Percentiles rank a stretch among this genome's conserved stretches.
Conservation (phyloP, 176 grass and related monocot species). For the Coix lacrymajobi region DNA sequence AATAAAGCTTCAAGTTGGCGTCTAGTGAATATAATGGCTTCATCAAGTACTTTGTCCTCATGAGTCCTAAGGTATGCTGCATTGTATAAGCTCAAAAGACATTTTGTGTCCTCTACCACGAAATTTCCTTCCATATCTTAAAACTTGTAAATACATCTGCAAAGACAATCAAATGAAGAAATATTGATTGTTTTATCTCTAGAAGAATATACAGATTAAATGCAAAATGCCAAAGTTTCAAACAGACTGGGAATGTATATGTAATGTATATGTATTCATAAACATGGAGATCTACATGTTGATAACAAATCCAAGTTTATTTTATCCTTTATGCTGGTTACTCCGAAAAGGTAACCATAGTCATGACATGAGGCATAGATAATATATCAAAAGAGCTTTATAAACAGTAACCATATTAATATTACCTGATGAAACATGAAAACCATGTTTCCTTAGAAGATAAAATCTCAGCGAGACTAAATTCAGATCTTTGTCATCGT, state of each 20-base stretch:
- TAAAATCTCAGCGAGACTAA: slow-evolving; percentile 35
- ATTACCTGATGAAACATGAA: not conserved
- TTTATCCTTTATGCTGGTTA: too few species aligned
- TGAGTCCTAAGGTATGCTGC: slow-evolving; percentile 30
- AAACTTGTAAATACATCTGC: slow-evolving; percentile 27
- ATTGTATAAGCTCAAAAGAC: slow-evolving; percentile 29
- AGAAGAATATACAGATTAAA: not conserved
- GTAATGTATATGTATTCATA: too few species aligned
- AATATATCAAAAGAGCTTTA: too few species aligned
- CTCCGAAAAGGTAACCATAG: too few species aligned
- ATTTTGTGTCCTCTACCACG: not conserved
- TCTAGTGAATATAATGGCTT: slow-evolving; percentile 34
- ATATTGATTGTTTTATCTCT: not conserved
- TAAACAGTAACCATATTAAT: too few species aligned
- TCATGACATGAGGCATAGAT: too few species aligned
- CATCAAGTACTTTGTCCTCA: slow-evolving; percentile 33
- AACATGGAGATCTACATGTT: too few species aligned
- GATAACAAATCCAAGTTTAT: too few species aligned
- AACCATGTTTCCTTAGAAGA: slow-evolving; percentile 28
- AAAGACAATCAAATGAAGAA: not conserved
- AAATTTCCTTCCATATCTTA: slow-evolving; percentile 28
- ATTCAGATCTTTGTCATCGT: not conserved
- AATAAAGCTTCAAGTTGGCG: not conserved
- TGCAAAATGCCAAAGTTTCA: not conserved
- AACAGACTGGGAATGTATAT: not conserved